Conservation (phyloP, 495 filamentous ascomycete species). For the Rusavskia elegans region DNA sequence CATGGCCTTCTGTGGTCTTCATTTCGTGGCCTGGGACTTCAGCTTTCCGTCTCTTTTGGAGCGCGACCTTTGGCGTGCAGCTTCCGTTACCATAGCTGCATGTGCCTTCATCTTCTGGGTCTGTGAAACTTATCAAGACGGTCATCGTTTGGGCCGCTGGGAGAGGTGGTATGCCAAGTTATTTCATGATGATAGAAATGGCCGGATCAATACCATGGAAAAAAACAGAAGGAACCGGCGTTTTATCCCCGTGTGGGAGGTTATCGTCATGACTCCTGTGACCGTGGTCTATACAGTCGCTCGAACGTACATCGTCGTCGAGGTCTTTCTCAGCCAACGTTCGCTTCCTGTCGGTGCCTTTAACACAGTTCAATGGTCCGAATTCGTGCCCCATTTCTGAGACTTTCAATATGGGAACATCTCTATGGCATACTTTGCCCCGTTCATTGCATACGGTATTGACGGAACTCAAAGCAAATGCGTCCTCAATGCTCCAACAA, state of each 20-base stretch:
- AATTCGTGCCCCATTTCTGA: slow-evolving; percentile 17
- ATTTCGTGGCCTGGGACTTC: slow-evolving; percentile 26
- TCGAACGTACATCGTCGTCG: slow-evolving; percentile 12
- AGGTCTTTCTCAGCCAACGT: slow-evolving; percentile 15
- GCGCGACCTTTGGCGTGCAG: slow-evolving; percentile 19
- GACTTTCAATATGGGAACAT: background rate
- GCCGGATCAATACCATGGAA: slow-evolving; percentile 11
- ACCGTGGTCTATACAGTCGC: slow-evolving; percentile 12
- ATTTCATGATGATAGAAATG: slow-evolving; percentile 4
- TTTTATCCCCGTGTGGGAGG: slow-evolving; percentile 13
- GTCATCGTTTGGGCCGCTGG: slow-evolving; percentile 14
- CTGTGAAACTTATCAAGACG: slow-evolving; percentile 13
- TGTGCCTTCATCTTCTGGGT: slow-evolving; percentile 12
- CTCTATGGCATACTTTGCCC: too few species aligned
- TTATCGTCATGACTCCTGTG: slow-evolving; percentile 13
- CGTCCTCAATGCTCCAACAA: too few species aligned
- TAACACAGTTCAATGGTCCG: slow-evolving; percentile 16
- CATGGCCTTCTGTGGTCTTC: slow-evolving; percentile 18
- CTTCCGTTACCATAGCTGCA: slow-evolving; percentile 12
- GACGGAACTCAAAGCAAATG: too few species aligned
- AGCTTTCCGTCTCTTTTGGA: slow-evolving; percentile 23
- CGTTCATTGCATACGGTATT: too few species aligned
- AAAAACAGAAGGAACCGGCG: slow-evolving; percentile 6
- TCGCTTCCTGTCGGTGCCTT: slow-evolving; percentile 14
- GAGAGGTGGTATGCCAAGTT: slow-evolving; percentile 12